Percentiles rank a stretch among this genome's conserved stretches.
Evolutionary conservation across 805 yeast genomes (phyloP).

Genomic region (Lachancea dasiensis): DNA sequence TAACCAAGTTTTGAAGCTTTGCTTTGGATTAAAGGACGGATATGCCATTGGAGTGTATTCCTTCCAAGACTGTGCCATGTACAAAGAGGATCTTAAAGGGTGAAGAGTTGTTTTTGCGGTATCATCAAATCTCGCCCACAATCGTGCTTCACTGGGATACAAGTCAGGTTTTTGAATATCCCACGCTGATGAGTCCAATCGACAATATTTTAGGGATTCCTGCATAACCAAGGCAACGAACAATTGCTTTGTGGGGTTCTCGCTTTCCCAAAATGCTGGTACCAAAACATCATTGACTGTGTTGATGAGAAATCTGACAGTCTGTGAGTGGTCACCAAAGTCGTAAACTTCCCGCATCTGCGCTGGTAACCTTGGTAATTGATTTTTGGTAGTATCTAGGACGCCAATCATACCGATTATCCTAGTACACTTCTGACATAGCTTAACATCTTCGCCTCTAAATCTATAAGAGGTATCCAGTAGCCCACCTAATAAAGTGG

Average conservation of each 20-base stretch:
- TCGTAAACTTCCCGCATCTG: conserved; percentile 48
- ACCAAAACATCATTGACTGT: conserved; percentile 68
- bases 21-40: conserved; percentile 57
- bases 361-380: conserved; percentile 31
- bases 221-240: conserved; percentile 87
- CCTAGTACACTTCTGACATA: conserved; percentile 53
- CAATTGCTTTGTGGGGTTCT: conserved; percentile 77
- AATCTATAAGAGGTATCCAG: conserved; percentile 54
- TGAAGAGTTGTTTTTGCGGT: conserved; percentile 65
- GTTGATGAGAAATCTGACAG: conserved; percentile 54
- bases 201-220: conserved; percentile 64
- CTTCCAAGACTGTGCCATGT: conserved; percentile 50
- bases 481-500: conserved; percentile 46
- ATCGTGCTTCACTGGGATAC: conserved; percentile 27
- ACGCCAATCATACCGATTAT: conserved; percentile 72
- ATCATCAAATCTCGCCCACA: conserved; percentile 62
- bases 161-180: conserved; percentile 23
- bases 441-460: conserved; percentile 39
- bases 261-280: conserved; percentile 83
- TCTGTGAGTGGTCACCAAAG: conserved; percentile 56
- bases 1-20: conserved; percentile 67
- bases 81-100: conserved; percentile 71
- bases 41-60: conserved; percentile 42
- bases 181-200: conserved; percentile 36
- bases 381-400: conserved; percentile 56